Evolutionary conservation across 257 asterid species (phyloP).

Genomic region (Linderniella brevidens): DNA sequence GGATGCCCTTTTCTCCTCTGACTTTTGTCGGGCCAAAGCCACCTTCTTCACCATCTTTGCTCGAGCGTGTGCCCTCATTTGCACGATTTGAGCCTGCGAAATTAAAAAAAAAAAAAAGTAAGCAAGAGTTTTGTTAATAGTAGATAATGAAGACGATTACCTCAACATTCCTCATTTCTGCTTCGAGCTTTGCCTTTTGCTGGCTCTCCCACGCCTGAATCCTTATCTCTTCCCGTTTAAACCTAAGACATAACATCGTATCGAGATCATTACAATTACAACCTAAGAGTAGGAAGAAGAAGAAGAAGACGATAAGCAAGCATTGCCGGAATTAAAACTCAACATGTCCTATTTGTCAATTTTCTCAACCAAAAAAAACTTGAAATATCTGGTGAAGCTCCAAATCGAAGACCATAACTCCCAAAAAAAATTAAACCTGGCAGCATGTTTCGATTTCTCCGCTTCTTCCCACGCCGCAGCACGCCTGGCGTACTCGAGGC

Average conservation of each 20-base stretch:
- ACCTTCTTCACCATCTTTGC: conserved; percentile 80
- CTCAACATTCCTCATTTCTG: conserved; percentile 95
- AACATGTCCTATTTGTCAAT: no score
- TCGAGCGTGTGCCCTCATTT: conserved; percentile 71
- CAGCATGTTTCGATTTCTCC: conserved; percentile 71
- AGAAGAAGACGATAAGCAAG: neutral
- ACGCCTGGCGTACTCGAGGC: conserved; percentile 60
- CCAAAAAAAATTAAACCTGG: no score
- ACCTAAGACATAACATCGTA: conserved; percentile 24
- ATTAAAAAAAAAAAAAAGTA: no score
- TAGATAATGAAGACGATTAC: conserved; percentile 16
- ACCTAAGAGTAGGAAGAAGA: neutral
- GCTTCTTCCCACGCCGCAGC: conserved; percentile 97
- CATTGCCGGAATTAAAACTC: no score
- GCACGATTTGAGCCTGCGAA: conserved; percentile 47
- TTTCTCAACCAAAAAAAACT: no score
- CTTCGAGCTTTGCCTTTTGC: conserved; percentile 84
- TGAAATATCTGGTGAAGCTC: no score
- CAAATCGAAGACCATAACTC: no score
- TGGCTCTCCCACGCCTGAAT: conserved; percentile 97
- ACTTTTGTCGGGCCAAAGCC: conserved; percentile 69
- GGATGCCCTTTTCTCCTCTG: conserved; percentile 60
- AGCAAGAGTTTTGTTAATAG: no score
- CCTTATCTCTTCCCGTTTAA: conserved; percentile 70
- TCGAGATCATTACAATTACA: conserved; percentile 1